Evolutionary conservation across 352 stramenopile species (phyloP).

Genomic region (Phytophthora hybrid): DNA sequence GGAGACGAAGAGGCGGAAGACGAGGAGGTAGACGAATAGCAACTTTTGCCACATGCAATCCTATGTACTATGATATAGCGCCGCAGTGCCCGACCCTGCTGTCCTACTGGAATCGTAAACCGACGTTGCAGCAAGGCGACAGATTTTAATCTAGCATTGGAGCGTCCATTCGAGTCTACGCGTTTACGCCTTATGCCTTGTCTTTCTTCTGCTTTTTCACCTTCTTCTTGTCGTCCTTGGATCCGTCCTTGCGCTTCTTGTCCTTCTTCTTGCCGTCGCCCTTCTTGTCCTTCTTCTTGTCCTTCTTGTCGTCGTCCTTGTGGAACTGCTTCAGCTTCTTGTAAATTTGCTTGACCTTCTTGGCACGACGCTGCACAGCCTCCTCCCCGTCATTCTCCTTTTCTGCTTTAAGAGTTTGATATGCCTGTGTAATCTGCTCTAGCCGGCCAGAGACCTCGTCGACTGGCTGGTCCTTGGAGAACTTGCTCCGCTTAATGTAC

Average conservation of each 20-base stretch:
- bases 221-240: slow-evolving; percentile 67
- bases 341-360: slow-evolving; percentile 86
- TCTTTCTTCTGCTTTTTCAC: slow-evolving; percentile 67
- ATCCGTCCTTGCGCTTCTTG: slow-evolving; percentile 75
- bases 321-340: slow-evolving; percentile 91
- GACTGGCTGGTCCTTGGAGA: slow-evolving; percentile 62
- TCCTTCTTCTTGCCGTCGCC: slow-evolving; percentile 70
- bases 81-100: slow-evolving; percentile 4
- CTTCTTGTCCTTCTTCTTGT: slow-evolving; percentile 76
- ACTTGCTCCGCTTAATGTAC: slow-evolving; percentile 80
- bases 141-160: slow-evolving; percentile 8
- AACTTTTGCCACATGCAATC: slow-evolving; percentile 27
- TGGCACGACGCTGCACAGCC: slow-evolving; percentile 48
- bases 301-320: slow-evolving; percentile 64
- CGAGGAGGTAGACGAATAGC: slow-evolving; percentile 37
- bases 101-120: background rate
- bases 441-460: slow-evolving; percentile 46
- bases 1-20: slow-evolving; percentile 55
- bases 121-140: background rate
- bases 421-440: slow-evolving; percentile 46
- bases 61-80: slow-evolving; percentile 38
- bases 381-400: slow-evolving; percentile 49
- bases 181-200: slow-evolving; percentile 24
- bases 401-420: slow-evolving; percentile 45
- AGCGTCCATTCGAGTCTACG: slow-evolving; percentile 10